Percentiles rank a stretch among this genome's conserved stretches.
Evolutionary conservation across 176 grass and related monocot species (phyloP).

Genomic region (Phoenix roebelenii): DNA sequence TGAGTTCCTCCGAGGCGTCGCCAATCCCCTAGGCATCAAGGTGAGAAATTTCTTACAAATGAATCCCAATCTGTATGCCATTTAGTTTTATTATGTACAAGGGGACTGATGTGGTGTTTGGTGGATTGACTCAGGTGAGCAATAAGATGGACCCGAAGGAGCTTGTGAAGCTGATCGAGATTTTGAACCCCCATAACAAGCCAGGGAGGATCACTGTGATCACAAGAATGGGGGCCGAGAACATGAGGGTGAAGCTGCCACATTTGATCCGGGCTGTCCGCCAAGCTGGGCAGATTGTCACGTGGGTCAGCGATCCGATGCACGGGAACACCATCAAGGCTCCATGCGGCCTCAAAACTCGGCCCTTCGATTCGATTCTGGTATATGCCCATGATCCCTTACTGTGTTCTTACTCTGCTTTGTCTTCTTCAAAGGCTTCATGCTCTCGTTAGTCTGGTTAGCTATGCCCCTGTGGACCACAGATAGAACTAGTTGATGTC

Average conservation of each 20-base stretch:
- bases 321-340: conserved; percentile 97
- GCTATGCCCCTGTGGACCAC: too few species aligned
- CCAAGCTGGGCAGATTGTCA: conserved; percentile 76
- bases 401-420: conserved; percentile 3
- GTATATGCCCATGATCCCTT: conserved; percentile 24
- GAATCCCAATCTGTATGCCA: neutral
- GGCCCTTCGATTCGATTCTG: conserved; percentile 76
- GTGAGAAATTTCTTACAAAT: conserved; percentile 24
- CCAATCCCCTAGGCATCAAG: conserved; percentile 92
- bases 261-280: conserved; percentile 79
- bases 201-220: conserved; percentile 84
- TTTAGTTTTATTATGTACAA: neutral
- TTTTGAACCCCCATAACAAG: conserved; percentile 71
- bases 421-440: too few species aligned
- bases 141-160: conserved; percentile 90
- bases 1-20: conserved; percentile 74
- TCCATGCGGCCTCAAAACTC: conserved; percentile 86
- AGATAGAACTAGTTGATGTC: too few species aligned
- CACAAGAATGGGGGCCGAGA: conserved; percentile 84
- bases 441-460: too few species aligned
- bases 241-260: conserved; percentile 89
- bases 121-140: conserved; percentile 43
- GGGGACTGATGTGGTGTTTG: neutral
- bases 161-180: conserved; percentile 84
- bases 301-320: conserved; percentile 94